Conservation (phyloP, 306 rosid genomes). For the Oemleria cerasiformis region DNA sequence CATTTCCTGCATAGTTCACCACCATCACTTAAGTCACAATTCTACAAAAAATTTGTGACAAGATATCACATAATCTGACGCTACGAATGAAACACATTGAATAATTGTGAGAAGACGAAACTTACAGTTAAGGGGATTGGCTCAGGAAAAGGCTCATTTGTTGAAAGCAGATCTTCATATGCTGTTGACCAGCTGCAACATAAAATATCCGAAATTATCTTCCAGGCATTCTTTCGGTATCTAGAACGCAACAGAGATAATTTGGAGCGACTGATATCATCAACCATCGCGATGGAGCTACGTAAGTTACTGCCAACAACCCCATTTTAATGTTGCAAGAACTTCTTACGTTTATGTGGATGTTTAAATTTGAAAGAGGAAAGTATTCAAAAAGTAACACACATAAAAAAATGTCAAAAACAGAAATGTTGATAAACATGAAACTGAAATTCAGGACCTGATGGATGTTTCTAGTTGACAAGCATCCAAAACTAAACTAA, state of each 20-base stretch:
- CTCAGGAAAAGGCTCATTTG: slow-evolving; percentile 69
- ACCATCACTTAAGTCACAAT: slow-evolving; percentile 13
- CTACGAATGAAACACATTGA: not conserved
- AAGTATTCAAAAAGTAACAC: not conserved
- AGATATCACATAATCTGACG: not conserved
- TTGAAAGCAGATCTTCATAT: slow-evolving; percentile 77
- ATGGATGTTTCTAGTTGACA: not conserved
- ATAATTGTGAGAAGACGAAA: slow-evolving; percentile 3
- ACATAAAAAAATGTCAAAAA: not conserved
- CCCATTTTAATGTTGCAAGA: not conserved
- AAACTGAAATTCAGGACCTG: not conserved
- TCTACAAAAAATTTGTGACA: not conserved
- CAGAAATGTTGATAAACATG: not conserved
- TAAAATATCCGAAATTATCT: not conserved
- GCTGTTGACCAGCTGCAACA: slow-evolving; percentile 94
- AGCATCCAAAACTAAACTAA: not conserved
- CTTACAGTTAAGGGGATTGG: slow-evolving; percentile 86
- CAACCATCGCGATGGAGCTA: not conserved
- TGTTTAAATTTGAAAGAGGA: not conserved
- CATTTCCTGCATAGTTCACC: slow-evolving; percentile 76
- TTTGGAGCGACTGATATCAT: not conserved
- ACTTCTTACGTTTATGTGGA: not conserved
- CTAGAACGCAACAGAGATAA: not conserved
- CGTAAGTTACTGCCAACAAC: not conserved
- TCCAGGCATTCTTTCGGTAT: not conserved